A percentile compares a stretch with the other conserved stretches of the same genome.
Evolutionary conservation across 2,329 filamentous ascomycete species (phyloP).

Genomic region (Cadophora sp.): DNA sequence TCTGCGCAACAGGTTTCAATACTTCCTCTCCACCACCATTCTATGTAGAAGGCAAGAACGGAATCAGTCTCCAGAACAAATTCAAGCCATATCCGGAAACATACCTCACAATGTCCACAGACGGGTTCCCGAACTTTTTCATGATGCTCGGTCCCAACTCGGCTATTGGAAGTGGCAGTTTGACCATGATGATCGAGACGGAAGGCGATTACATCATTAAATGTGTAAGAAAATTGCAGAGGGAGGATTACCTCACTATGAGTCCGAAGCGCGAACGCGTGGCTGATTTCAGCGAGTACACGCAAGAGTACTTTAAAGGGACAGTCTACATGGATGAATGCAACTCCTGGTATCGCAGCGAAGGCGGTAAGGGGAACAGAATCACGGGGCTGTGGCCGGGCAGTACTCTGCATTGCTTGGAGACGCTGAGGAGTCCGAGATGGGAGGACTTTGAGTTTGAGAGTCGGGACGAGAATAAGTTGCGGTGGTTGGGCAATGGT

Average conservation of each 20-base stretch:
- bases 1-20: constrained; percentile 48
- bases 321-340: constrained; percentile 56
- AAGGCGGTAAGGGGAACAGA: constrained; percentile 49
- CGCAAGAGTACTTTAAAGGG: constrained; percentile 58
- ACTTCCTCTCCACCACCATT: constrained; percentile 40
- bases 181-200: constrained; percentile 40
- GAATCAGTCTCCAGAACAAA: constrained; percentile 30
- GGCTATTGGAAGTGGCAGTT: constrained; percentile 35
- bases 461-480: constrained; percentile 47
- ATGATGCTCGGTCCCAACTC: constrained; percentile 42
- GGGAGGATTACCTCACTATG: constrained; percentile 54
- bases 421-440: constrained; percentile 55
- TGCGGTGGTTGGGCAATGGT: constrained; percentile 52
- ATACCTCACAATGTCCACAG: constrained; percentile 38
- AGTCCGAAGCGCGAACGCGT: constrained; percentile 53
- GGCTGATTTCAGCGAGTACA: constrained; percentile 58
- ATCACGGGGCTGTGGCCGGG: constrained; percentile 52
- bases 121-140: constrained; percentile 43
- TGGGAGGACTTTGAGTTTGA: constrained; percentile 58
- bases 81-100: constrained; percentile 43
- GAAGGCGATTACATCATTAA: constrained; percentile 40
- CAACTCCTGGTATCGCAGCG: constrained; percentile 38
- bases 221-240: constrained; percentile 48
- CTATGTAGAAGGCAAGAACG: constrained; percentile 37
- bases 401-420: constrained; percentile 49